phyloP scores from a whole-genome alignment of 108 stramenopile species.

The Chaetoceros tenuissimus region DNA sequence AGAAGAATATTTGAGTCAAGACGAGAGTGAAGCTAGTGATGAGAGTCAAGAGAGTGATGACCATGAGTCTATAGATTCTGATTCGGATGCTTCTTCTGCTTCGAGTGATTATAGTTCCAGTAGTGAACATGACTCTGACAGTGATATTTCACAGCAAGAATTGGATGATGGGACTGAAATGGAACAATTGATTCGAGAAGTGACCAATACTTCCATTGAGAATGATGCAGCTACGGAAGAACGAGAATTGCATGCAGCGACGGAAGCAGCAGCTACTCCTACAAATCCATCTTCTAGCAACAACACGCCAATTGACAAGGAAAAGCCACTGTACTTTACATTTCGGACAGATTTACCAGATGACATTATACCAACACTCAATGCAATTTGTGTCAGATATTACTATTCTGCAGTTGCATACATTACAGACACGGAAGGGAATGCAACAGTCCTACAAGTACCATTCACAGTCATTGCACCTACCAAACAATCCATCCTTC shows the following conservation, averaged over 20 bases:
- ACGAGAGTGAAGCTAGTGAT: no score
- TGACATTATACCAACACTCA: slow-evolving; percentile 3
- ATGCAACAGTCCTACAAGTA: not conserved
- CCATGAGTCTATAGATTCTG: no score
- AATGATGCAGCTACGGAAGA: no score
- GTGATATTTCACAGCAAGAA: not conserved
- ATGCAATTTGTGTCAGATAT: slow-evolving; percentile 38
- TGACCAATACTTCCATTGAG: no score
- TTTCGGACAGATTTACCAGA: slow-evolving; percentile 42
- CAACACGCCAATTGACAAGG: no score
- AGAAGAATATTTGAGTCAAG: not conserved
- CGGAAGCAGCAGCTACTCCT: no score
- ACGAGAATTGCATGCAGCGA: no score
- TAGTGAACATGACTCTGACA: not conserved
- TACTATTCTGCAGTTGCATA: slow-evolving; percentile 26
- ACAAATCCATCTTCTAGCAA: no score
- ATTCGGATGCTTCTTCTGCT: not conserved
- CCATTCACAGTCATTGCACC: not conserved
- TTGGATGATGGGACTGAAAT: not conserved
- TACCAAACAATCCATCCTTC: not conserved
- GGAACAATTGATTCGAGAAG: no score
- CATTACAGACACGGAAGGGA: not conserved
- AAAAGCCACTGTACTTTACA: no score
- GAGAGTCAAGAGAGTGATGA: no score
- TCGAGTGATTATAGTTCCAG: not conserved